Base-by-base conservation (phyloP, 106 monocot genomes). In the Dendrobium chrysotoxum region DNA sequence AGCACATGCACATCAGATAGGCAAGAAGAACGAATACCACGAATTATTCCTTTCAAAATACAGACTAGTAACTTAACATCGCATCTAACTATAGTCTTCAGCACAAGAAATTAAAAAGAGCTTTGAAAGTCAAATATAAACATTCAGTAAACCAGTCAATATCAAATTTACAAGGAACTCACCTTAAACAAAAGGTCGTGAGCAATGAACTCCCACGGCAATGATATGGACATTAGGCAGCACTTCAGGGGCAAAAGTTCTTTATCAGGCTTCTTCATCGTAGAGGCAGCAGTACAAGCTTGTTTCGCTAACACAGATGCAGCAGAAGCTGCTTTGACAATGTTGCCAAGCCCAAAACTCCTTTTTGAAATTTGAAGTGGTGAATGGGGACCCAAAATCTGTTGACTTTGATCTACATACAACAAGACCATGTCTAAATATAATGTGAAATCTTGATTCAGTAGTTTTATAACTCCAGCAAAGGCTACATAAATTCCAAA, bases 121-220 rank as follows among this genome's bases (percentile, higher is more conserved):
- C 23, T 61, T 61, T 23, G 61, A 61, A 61, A 61, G 20, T 20
- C 61, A 23, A 61, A 25, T 2, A 61, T 25, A n/a, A 61, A 61
- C 21, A 61, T 61, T 23, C n/a, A 61, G n/a, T 20, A 50, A 61
- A 61, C 61, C n/a, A 23, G 61, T 8, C 21, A n/a, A n/a, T 61
- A 23, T 61, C 23, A 61, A 57, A 57, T 57, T 20, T 57, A 57
- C 21, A 57, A 21, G 20, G 21, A 57, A 57, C 2, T 57, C 61
- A 91, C 95, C 92, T 98, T 98, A 77, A 94, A 94, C 40, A 94
- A 70, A 80, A 98, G 88, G 70, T 98, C 97, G 81, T 94, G 90
- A 8, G 94, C 97, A 64, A 98, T 92, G 84, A 79, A 53, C 41
- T 98, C 94, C 97, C 97, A 98, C 4, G 97, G 94, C 79, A 98